Evolutionary conservation across 139 green algal genomes (phyloP).

Genomic region (Eudorina sp.): DNA sequence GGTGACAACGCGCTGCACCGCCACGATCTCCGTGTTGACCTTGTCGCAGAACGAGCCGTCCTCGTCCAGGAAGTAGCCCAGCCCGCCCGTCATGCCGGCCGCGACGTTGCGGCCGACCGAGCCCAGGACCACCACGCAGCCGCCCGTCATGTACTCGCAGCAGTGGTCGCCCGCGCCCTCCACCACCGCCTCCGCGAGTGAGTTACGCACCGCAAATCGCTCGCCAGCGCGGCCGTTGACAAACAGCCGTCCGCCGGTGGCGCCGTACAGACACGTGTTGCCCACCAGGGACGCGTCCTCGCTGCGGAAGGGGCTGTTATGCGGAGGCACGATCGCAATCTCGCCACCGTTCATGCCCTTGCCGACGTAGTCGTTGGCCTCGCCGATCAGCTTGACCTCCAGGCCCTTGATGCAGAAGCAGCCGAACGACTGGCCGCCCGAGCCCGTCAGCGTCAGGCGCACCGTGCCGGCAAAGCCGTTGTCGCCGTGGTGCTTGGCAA

Average conservation of each 20-base stretch:
- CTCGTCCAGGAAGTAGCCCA: constrained; percentile 98
- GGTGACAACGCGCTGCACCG: constrained; percentile 91
- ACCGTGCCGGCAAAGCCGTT: constrained; percentile 84
- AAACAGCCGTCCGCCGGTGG: constrained; percentile 95
- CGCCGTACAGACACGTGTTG: constrained; percentile 99
- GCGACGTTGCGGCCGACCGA: constrained; percentile 96
- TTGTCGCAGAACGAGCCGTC: constrained; percentile 92
- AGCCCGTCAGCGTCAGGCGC: constrained; percentile 85
- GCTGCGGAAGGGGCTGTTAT: constrained; percentile 72
- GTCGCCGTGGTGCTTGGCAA: constrained; percentile 91
- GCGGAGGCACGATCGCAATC: constrained; percentile 90
- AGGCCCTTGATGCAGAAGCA: constrained; percentile 76
- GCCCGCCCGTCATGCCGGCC: constrained; percentile 97
- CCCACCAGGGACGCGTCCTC: constrained; percentile 88
- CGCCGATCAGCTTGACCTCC: constrained; percentile 88
- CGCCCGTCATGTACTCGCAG: constrained; percentile 99
- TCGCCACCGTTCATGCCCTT: constrained; percentile 99
- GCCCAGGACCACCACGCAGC: constrained; percentile 79
- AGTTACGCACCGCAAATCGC: constrained; percentile 92
- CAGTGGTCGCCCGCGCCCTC: constrained; percentile 98
- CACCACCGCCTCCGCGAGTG: constrained; percentile 92
- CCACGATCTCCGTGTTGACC: constrained; percentile 98
- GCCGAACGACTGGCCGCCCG: constrained; percentile 69
- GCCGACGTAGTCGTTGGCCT: constrained; percentile 99
- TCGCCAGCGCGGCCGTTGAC: constrained; percentile 92